Evolutionary conservation across 176 grass and related monocot species (phyloP).

Genomic region (Cenchrus americanus): DNA sequence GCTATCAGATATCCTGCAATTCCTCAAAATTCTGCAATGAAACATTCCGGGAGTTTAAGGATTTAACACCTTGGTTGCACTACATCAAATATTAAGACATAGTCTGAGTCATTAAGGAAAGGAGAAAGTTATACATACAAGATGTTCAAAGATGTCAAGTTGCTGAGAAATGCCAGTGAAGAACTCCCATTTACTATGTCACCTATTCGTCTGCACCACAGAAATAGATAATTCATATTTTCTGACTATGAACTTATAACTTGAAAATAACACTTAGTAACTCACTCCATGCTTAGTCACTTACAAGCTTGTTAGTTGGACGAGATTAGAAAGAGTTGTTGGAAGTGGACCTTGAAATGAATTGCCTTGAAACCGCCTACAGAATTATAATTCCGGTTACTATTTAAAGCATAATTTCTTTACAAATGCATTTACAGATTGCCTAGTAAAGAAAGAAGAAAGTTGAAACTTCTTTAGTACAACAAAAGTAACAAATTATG

Average conservation of each 20-base stretch:
- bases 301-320: slow-evolving; percentile 63
- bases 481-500: background rate
- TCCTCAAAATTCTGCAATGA: slow-evolving; percentile 79
- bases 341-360: slow-evolving; percentile 86
- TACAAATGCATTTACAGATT: background rate
- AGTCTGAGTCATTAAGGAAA: slow-evolving; percentile 10
- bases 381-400: slow-evolving; percentile 17
- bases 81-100: background rate
- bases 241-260: background rate
- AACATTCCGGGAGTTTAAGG: slow-evolving; percentile 16
- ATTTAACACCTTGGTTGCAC: background rate
- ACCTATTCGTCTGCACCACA: slow-evolving; percentile 68
- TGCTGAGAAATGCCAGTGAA: slow-evolving; percentile 67
- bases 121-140: slow-evolving; percentile 49
- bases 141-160: slow-evolving; percentile 63
- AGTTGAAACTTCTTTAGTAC: background rate
- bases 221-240: slow-evolving; percentile 24
- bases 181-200: slow-evolving; percentile 80
- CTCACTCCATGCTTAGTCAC: background rate
- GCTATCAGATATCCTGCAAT: slow-evolving; percentile 80
- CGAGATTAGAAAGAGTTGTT: slow-evolving; percentile 62
- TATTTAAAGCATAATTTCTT: background rate
- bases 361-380: slow-evolving; percentile 86
- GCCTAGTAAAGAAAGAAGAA: background rate
- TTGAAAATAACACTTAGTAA: background rate